Evolutionary conservation across 2,329 filamentous ascomycete species (phyloP).

Genomic region (Xylaria sp.): DNA sequence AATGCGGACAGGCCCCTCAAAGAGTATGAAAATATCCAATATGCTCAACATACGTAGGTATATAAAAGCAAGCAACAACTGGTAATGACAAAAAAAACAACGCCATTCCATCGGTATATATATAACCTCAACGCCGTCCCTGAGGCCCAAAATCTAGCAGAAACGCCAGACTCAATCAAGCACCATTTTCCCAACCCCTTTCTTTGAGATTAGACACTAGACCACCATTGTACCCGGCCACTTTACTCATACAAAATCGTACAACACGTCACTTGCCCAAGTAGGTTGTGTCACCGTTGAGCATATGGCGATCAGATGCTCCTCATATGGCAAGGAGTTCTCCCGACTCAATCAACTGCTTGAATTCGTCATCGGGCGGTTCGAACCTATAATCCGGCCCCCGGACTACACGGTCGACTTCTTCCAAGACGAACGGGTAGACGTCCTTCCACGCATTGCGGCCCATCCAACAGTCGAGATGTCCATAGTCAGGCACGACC

Average conservation of each 20-base stretch:
- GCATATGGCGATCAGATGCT: not conserved
- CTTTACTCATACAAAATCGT: constrained; percentile 21
- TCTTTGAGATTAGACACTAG: not conserved
- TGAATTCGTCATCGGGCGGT: constrained; percentile 52
- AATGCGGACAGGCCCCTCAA: no score
- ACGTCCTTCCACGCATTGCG: constrained; percentile 64
- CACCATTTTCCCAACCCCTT: not conserved
- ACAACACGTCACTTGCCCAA: constrained; percentile 1
- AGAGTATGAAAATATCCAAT: not conserved
- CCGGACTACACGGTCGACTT: constrained; percentile 59
- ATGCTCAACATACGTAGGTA: not conserved
- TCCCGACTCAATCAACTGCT: constrained; percentile 47
- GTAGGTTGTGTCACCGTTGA: not conserved
- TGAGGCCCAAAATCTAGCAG: not conserved
- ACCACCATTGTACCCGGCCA: not conserved
- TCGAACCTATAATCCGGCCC: constrained; percentile 50
- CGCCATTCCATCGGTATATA: not conserved
- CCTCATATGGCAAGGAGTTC: constrained; percentile 42
- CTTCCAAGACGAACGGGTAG: constrained; percentile 60
- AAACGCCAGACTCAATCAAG: not conserved
- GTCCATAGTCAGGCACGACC: constrained; percentile 63
- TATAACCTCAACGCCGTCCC: not conserved
- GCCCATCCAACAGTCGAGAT: constrained; percentile 68
- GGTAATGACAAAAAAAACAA: not conserved
- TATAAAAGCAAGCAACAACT: not conserved